phyloP scores from a whole-genome alignment of 2,329 filamentous ascomycete species.

The Iodosphaeria phyllophila region DNA sequence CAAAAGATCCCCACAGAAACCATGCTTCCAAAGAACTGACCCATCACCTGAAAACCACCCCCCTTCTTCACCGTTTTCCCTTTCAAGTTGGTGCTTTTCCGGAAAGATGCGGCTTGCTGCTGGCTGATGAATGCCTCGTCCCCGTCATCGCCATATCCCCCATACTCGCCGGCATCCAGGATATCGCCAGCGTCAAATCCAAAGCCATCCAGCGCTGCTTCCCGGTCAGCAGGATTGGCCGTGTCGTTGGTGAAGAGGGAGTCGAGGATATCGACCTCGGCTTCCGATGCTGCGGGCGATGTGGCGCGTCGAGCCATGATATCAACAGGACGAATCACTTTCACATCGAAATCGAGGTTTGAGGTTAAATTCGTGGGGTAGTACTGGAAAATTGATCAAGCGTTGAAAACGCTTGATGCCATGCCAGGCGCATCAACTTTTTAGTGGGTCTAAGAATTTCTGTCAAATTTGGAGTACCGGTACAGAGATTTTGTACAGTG shows the following conservation, averaged over 20 bases:
- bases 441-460: slow-evolving; percentile 1
- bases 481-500: too few species aligned
- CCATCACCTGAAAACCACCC: slow-evolving; percentile 93
- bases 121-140: slow-evolving; percentile 87
- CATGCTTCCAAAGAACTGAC: slow-evolving; percentile 17
- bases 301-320: slow-evolving; percentile 49
- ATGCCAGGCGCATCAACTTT: neutral
- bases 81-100: slow-evolving; percentile 67
- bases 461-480: too few species aligned
- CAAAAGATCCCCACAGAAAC: too few species aligned
- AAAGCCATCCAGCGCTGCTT: slow-evolving; percentile 17
- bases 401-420: too few species aligned
- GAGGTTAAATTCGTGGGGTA: neutral
- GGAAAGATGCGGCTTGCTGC: slow-evolving; percentile 70
- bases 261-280: slow-evolving; percentile 75
- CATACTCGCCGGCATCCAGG: slow-evolving; percentile 27
- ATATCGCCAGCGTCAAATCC: slow-evolving; percentile 42
- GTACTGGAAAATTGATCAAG: neutral
- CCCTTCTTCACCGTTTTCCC: slow-evolving; percentile 83
- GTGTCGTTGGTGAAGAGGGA: slow-evolving; percentile 50
- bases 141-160: slow-evolving; percentile 28
- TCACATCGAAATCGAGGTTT: too few species aligned
- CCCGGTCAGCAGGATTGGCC: slow-evolving; percentile 24
- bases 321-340: too few species aligned
- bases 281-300: slow-evolving; percentile 75